Percentiles rank a stretch among this genome's conserved stretches.
Evolutionary conservation across 352 stramenopile genomes (phyloP).

Genomic region (Phytophthora kernoviae): DNA sequence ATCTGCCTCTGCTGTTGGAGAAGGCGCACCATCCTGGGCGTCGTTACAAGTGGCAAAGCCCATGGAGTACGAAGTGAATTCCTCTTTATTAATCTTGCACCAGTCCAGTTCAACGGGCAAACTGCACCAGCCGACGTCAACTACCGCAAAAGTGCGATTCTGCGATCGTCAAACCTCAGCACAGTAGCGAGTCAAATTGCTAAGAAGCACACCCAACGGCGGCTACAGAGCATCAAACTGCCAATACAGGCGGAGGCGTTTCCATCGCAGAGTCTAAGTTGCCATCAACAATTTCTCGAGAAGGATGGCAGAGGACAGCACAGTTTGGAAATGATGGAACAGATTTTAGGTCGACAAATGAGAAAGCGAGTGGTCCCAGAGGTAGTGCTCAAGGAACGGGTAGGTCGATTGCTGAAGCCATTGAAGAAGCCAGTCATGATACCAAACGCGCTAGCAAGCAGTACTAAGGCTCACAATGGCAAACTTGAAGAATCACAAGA

Average conservation of each 20-base stretch:
- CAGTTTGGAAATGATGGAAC: conserved; percentile 26
- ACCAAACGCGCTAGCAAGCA: conserved; percentile 8
- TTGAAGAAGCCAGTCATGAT: conserved; percentile 58
- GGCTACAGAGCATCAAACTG: conserved; percentile 59
- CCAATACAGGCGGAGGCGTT: conserved; percentile 48
- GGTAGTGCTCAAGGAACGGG: conserved; percentile 46
- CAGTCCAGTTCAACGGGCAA: conserved; percentile 38
- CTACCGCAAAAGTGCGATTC: conserved; percentile 12
- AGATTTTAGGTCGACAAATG: conserved; percentile 30
- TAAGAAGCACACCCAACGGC: conserved; percentile 59
- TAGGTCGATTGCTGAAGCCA: conserved; percentile 50
- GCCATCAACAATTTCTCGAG: conserved; percentile 19
- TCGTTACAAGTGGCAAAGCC: conserved; percentile 52
- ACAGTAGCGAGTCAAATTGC: conserved; percentile 33
- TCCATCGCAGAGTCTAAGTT: conserved; percentile 21
- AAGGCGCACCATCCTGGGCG: conserved; percentile 46
- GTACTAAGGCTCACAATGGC: not conserved
- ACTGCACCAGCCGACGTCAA: conserved; percentile 27
- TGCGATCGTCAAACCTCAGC: conserved; percentile 32
- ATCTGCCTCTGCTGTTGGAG: conserved; percentile 23
- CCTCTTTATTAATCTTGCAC: conserved; percentile 58
- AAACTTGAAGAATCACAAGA: not conserved
- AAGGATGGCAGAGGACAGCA: conserved; percentile 13
- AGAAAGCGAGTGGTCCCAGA: conserved; percentile 29
- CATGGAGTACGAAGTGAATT: conserved; percentile 66